A percentile compares a stretch with the other conserved stretches of the same genome.
phyloP scores from a whole-genome alignment of 306 rosid genomes.

The Cajanus cajan region DNA sequence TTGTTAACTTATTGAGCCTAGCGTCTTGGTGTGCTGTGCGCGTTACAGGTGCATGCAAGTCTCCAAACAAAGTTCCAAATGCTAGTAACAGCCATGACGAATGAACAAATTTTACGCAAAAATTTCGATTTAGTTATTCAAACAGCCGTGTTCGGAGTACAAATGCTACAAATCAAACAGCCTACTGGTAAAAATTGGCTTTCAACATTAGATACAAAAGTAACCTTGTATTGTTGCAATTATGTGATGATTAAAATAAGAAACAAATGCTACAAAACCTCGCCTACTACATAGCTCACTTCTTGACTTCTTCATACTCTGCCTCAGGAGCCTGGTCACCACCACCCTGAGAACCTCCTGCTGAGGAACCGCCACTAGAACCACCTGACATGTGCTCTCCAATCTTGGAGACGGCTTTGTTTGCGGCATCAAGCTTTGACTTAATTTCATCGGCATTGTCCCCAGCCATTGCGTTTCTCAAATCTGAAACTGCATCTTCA shows the following conservation, averaged over 20 bases:
- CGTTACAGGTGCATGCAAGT: too few relatives aligned
- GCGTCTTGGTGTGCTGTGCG: too few relatives aligned
- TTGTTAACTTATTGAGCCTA: too few relatives aligned
- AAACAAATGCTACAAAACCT: background rate
- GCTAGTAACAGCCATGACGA: background rate
- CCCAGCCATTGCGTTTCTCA: conserved; percentile 62
- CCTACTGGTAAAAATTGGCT: conserved; percentile 19
- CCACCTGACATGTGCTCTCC: conserved; percentile 85
- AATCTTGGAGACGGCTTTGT: conserved; percentile 84
- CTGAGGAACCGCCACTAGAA: conserved; percentile 46
- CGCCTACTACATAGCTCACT: conserved; percentile 39
- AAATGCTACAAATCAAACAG: conserved; percentile 5
- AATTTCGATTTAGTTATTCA: background rate
- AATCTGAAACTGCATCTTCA: conserved; percentile 65
- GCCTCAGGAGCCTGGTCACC: conserved; percentile 83
- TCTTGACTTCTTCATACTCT: conserved; percentile 87
- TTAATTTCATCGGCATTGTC: conserved; percentile 67
- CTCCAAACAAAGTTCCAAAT: background rate
- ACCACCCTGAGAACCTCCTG: conserved; percentile 73
- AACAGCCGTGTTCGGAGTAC: conserved; percentile 2
- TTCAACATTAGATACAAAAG: conserved; percentile 40
- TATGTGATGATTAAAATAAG: background rate
- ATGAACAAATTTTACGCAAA: conserved; percentile 5
- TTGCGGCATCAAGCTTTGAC: conserved; percentile 69
- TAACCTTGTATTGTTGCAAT: conserved; percentile 8